These are phyloP conservation scores for Rhexocercosporidium sp. DNA, from an alignment of 2,329 filamentous ascomycete genomes.

Conservation along the genomic window DNA sequence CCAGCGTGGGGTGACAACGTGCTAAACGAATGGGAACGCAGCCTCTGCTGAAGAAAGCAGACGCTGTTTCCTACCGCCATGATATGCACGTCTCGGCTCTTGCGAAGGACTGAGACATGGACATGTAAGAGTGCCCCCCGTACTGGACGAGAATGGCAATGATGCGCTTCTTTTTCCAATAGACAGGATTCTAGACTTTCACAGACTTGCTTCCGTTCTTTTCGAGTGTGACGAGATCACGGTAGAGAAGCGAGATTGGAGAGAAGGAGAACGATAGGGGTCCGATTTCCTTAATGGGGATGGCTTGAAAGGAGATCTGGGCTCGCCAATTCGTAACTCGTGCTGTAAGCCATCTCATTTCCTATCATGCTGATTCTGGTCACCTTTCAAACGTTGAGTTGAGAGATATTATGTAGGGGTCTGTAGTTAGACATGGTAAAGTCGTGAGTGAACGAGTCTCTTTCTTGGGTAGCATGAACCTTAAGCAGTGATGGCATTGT, in stretches of 20 bases:
- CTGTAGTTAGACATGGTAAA: not conserved
- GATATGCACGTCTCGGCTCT: constrained; percentile 2
- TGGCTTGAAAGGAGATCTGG: not conserved
- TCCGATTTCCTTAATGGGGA: not conserved
- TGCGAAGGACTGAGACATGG: not conserved
- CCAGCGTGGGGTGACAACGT: not conserved
- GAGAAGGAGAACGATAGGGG: not conserved
- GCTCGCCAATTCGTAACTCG: too few species aligned
- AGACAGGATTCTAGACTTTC: not conserved
- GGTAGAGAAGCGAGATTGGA: not conserved
- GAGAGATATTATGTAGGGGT: not conserved
- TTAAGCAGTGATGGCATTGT: constrained; percentile 6
- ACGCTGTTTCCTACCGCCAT: not conserved
- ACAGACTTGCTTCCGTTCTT: not conserved
- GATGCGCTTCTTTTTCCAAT: not conserved
- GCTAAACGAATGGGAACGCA: not conserved
- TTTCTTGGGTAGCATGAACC: not conserved
- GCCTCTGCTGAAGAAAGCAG: not conserved
- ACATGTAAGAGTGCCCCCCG: not conserved
- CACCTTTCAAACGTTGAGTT: too few species aligned
- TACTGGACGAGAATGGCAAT: not conserved
- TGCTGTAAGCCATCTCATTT: not conserved
- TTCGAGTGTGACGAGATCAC: not conserved
- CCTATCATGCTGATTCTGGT: too few species aligned
- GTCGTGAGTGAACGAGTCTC: not conserved